Percentiles rank a stretch among this genome's conserved stretches.
These are phyloP conservation scores for Linanthus parryae DNA, from an alignment of 148 eudicot genomes.

Conservation along the genomic window DNA sequence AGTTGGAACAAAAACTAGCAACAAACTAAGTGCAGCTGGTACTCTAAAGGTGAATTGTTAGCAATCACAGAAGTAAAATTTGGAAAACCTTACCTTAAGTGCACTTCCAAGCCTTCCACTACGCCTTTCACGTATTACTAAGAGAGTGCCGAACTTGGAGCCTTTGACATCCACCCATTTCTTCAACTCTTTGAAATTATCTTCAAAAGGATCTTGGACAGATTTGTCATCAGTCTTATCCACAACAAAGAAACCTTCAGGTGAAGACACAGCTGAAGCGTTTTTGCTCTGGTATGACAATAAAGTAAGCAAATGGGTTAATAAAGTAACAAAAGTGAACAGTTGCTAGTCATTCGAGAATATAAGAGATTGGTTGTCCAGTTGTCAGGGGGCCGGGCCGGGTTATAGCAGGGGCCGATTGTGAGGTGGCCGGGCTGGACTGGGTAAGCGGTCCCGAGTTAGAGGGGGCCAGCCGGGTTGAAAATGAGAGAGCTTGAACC, in stretches of 20 bases:
- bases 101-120: slow-evolving; percentile 79
- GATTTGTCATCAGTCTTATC: slow-evolving; percentile 24
- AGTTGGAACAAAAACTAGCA: neutral
- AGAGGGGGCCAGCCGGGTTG: no score
- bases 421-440: no score
- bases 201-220: slow-evolving; percentile 53
- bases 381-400: no score
- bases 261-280: slow-evolving; percentile 18
- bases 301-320: neutral
- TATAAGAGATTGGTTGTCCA: no score
- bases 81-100: slow-evolving; percentile 56
- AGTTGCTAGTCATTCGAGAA: no score
- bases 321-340: no score
- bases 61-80: neutral
- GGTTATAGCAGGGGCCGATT: no score
- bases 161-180: slow-evolving; percentile 91
- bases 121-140: slow-evolving; percentile 64
- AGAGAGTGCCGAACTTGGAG: slow-evolving; percentile 60
- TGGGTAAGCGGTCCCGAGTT: no score
- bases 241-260: slow-evolving; percentile 21
- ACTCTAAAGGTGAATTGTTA: neutral
- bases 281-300: slow-evolving; percentile 40
- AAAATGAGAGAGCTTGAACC: no score
- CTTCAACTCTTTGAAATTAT: slow-evolving; percentile 71
- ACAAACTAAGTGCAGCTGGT: neutral